Percentiles rank a stretch among this genome's conserved stretches.
Evolutionary conservation across 345 rosid genomes (phyloP).

Genomic region (Euphorbia pulcherrima): DNA sequence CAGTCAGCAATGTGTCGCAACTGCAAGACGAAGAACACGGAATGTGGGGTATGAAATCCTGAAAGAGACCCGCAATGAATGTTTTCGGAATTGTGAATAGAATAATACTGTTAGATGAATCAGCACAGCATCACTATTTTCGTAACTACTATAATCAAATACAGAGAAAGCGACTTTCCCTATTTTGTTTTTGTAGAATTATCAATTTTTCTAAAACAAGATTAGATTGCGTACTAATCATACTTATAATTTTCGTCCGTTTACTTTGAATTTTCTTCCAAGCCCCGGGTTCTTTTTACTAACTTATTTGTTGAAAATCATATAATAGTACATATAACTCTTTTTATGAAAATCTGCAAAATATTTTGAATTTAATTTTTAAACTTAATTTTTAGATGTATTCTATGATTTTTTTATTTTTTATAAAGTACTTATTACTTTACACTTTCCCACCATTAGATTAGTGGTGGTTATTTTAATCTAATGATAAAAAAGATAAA

Average conservation of each 20-base stretch:
- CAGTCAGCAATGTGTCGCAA: neutral
- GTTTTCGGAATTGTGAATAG: neutral
- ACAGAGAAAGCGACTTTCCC: neutral
- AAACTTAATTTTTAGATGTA: no score
- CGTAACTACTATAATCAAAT: constrained; percentile 6
- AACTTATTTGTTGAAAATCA: no score
- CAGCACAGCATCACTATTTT: constrained; percentile 12
- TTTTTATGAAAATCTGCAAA: no score
- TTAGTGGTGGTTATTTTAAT: no score
- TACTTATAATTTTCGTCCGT: constrained; percentile 5
- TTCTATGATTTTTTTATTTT: no score
- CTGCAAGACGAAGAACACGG: constrained; percentile 35
- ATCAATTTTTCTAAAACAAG: neutral
- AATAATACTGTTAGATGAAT: neutral
- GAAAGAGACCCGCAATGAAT: constrained; percentile 27
- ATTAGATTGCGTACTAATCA: constrained; percentile 10
- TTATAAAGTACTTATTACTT: no score
- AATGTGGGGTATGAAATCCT: constrained; percentile 41
- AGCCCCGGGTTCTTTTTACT: constrained; percentile 15
- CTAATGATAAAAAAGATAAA: no score
- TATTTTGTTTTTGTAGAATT: neutral
- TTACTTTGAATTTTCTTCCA: constrained; percentile 10
- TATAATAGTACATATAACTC: no score
- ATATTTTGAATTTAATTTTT: no score
- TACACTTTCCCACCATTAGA: no score